Base-by-base conservation (phyloP, 148 eudicot species). In the Drosera capensis region DNA sequence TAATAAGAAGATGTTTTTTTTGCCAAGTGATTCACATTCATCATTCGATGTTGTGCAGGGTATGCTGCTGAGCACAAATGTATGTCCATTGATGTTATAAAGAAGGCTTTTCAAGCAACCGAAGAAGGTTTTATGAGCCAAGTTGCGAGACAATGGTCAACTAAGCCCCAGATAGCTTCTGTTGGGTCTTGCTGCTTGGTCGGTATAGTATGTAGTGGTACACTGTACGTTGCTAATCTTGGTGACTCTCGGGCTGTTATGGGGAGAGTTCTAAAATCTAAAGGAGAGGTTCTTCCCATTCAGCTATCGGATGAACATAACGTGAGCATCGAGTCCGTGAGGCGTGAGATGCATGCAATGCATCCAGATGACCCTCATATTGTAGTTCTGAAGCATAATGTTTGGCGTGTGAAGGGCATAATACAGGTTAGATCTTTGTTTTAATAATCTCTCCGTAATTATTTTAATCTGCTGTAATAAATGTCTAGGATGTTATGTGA, bases 191-290 rank as follows among this genome's bases (percentile, higher is more conserved):
- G 72, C 49, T 67, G 72, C 45, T 45, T 67, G 47, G 58, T 52
- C 51, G 72, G 60, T 13, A 60, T 68, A 46, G 57, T 68, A 29
- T 57, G 55, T 62, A 37, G 28, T 51, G 71, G 71, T 29, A 61
- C 51, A 23, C 67, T 67, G 24, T 67, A 67, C 49, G 54, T 68
- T 26, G 72, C 72, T 23, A 68, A 57, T 30, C 40, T 49, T 53
- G 72, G 72, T 19, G 72, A 68, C 53, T 68, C 72, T 8, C 68
- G 68, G 15, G 72, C 72, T 16, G 60, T 68, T 52, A 47, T 68
- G 57, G 72, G 72, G 20, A 57, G 68, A 42, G 47, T 20, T 51
- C 59, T 62, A 29, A 62, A 45, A 50, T 59, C 67, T 35, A 67
- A 62, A 16, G 67, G 62, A 29, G 71, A 67, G 48, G 71, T 67